phyloP scores from a whole-genome alignment of 2,329 filamentous ascomycete species.

The Neoscytalidium dimidiatum region DNA sequence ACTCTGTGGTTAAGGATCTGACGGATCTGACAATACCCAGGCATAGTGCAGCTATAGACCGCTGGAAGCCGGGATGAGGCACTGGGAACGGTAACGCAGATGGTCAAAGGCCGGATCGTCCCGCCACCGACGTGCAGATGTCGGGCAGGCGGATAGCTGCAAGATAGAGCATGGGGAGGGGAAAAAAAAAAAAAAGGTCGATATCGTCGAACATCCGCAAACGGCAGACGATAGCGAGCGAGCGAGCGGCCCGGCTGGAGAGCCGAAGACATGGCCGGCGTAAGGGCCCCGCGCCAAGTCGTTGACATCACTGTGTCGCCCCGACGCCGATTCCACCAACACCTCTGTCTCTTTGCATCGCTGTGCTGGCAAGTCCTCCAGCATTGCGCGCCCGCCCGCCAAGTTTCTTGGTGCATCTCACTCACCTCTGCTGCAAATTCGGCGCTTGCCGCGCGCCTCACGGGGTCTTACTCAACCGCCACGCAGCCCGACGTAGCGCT shows the following conservation, averaged over 20 bases:
- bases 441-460: not conserved
- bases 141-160: not conserved
- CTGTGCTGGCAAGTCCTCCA: not conserved
- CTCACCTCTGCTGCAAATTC: not conserved
- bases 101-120: slow-evolving; percentile 7
- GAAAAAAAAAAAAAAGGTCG: not conserved
- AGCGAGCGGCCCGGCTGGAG: not conserved
- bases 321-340: not conserved
- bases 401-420: not conserved
- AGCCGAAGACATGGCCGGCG: not conserved
- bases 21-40: not conserved
- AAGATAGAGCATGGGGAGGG: not conserved
- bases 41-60: not conserved
- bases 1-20: slow-evolving; percentile 3
- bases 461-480: not conserved
- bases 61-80: not conserved
- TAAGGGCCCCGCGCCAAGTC: not conserved
- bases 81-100: not conserved
- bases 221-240: not conserved
- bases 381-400: not conserved
- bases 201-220: no score
- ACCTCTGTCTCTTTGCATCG: not conserved
- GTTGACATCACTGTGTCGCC: not conserved
- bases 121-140: not conserved
- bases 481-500: not conserved